Evolutionary conservation across 2,329 filamentous ascomycete species (phyloP), one percentile per base, ranked within the genome.

Genomic region (Seiridium unicorne): DNA sequence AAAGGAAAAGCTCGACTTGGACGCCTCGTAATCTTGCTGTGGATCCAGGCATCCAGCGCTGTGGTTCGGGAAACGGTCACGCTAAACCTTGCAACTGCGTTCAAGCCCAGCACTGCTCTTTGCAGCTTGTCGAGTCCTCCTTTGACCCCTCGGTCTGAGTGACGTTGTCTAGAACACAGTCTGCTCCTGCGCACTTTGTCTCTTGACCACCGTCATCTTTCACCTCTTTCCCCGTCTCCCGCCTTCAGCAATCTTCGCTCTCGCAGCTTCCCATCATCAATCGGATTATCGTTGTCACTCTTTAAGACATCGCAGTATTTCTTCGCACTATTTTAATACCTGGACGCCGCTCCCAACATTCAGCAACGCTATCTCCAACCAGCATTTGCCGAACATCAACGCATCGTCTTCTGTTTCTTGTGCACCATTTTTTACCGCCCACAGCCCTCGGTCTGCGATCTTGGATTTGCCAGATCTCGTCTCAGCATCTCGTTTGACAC

Each of bases 401-500:
- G 58, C 64, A 59, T 66, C 63, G 34, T 36, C 44, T 66, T 71
- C 64, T 66, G 64, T 68, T 72, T 71, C 68, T 71, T 70, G 68
- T 69, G 60, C 59, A 66, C 69, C 67, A 55, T 62, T 72, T 72
- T 66, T 61, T 61, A 65, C 59, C 61, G 48, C 57, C 60, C 65
- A 62, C 63, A 67, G 60, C 55, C 62, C 64, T 64, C 63, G 59
- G 64, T 44, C 55, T 42, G 38, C 42, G 55, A 70, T 71, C 64
- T 69, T 66, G 66, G 68, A 66, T 68, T 69, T 60, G 62, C 64
- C 65, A 63, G 64, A 69, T 68, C 34, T 60, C 44, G 48, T 68
- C 65, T 67, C 66, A 67, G 65, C 71, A 66, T 66, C 64, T 65
- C 70, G 69, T 70, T 73, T 70, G 71, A 73, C 67, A 72, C 69